Conservation (phyloP, 2,329 filamentous ascomycete genomes). For the Thelonectria olida region DNA sequence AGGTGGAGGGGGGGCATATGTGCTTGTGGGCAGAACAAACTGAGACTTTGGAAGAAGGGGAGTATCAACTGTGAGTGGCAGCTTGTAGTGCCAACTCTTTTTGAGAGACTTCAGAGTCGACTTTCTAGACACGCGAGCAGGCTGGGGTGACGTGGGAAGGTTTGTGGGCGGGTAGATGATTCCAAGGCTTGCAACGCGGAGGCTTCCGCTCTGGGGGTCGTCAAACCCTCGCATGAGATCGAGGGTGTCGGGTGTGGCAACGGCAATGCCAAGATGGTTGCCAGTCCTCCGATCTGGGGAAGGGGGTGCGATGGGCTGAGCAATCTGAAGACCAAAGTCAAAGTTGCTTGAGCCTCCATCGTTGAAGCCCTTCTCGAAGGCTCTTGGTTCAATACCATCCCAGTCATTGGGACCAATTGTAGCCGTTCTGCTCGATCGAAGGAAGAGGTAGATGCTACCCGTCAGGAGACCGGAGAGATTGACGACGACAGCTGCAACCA, state of each 20-base stretch:
- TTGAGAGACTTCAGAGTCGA: constrained; percentile 36
- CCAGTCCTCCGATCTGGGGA: neutral
- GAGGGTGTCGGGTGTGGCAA: constrained; percentile 1
- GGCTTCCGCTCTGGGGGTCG: constrained; percentile 1
- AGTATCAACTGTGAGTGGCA: constrained; percentile 32
- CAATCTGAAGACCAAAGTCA: constrained; percentile 21
- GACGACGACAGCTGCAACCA: constrained; percentile 72
- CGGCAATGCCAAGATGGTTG: neutral
- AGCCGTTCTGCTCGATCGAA: constrained; percentile 69
- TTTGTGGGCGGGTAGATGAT: constrained; percentile 32
- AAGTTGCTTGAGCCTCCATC: constrained; percentile 25
- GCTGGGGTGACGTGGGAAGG: constrained; percentile 26
- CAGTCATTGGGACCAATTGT: constrained; percentile 62
- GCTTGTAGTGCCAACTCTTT: constrained; percentile 40
- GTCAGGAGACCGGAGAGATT: constrained; percentile 74
- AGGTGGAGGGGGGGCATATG: constrained; percentile 48
- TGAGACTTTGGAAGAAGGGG: constrained; percentile 37
- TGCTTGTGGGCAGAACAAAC: constrained; percentile 57
- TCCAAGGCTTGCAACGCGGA: constrained; percentile 25
- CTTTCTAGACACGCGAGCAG: constrained; percentile 28
- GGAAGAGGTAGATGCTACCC: constrained; percentile 72
- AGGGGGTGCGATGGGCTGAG: constrained; percentile 19
- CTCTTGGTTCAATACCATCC: constrained; percentile 28
- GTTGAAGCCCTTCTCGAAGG: constrained; percentile 29
- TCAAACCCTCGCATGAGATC: neutral